Base-by-base conservation (phyloP, 1,284 basidiomycete genomes). In the Inonotus hispidus region DNA sequence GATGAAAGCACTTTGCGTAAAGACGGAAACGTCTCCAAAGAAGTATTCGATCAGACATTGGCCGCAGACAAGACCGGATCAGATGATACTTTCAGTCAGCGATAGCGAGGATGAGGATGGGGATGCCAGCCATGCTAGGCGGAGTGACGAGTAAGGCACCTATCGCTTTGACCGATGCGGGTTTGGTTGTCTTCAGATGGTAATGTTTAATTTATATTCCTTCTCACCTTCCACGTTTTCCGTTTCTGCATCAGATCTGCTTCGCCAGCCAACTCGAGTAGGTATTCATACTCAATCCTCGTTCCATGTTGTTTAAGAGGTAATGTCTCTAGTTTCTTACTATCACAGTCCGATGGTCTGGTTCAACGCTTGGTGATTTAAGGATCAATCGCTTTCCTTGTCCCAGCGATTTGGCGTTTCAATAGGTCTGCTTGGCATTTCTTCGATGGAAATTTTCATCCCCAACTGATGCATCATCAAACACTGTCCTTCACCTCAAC, bases 71-170 rank as follows among this genome's bases (percentile, higher is more conserved):
- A 54, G 25, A 35, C 27, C 11, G 32, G 59, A 60, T 38, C 52
- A 60, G 25, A 25, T 49, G 43, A 29, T 60, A 11, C 25, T 60
- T 21, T 7, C 53, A 23, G 32, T 60, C 2, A 60, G 59, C 45
- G 59, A 60, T 32, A 54, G 43, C 38, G 59, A 60, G 55, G 52
- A 60, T 47, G 59, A 55, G 16, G 8, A 8, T 32, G 47, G 25
- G 23, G n/a, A 25, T 25, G 16, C 16, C 41, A 45, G 14, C n/a
- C 21, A 29, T 47, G 46, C 27, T n/a, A 32, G 29, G 16, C 39
- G 25, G 32, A 37, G 43, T 27, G 55, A 56, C 32, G 56, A 37
- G 32, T 49, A 19, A 50, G 14, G 2, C 21, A 49, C 29, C 37
- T 32, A 10, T 38, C 39, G 3, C 8, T 59, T 23, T 38, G 19